Conservation (phyloP, 805 yeast genomes). For the Cyberlindnera americana region DNA sequence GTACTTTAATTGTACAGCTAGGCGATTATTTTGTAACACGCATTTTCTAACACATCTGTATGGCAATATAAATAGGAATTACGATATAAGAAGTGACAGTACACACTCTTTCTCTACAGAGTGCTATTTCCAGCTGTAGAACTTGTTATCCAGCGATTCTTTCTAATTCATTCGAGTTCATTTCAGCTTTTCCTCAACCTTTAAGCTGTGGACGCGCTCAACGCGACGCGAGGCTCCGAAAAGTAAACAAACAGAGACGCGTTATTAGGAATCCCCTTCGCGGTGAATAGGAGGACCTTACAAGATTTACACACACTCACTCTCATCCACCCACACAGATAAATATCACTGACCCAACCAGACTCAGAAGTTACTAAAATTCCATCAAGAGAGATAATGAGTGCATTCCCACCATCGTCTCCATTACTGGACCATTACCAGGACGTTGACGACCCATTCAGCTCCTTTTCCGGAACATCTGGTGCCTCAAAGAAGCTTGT, state of each 20-base stretch:
- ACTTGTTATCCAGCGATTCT: too few species aligned
- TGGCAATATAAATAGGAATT: too few species aligned
- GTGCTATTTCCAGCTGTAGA: too few species aligned
- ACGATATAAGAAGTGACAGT: too few species aligned
- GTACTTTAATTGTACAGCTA: too few species aligned
- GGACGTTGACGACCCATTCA: slow-evolving; percentile 19
- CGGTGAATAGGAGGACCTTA: neutral
- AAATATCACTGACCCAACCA: too few species aligned
- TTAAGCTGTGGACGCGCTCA: slow-evolving; percentile 1
- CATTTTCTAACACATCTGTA: too few species aligned
- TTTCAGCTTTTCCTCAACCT: too few species aligned
- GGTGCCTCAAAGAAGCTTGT: slow-evolving; percentile 3
- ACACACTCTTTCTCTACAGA: too few species aligned
- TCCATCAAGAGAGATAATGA: slow-evolving; percentile 2
- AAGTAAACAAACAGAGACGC: slow-evolving; percentile 14
- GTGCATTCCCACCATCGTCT: slow-evolving; percentile 37
- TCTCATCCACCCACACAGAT: neutral
- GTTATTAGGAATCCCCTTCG: slow-evolving; percentile 2
- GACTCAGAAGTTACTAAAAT: too few species aligned
- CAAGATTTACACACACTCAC: neutral
- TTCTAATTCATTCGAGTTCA: too few species aligned
- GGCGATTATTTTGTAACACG: too few species aligned
- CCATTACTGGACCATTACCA: slow-evolving; percentile 29
- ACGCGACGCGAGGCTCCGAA: slow-evolving; percentile 5
- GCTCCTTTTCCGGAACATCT: slow-evolving; percentile 13